Conservation (phyloP, 169 alveolate genomes). For the Plasmodium ovale region DNA sequence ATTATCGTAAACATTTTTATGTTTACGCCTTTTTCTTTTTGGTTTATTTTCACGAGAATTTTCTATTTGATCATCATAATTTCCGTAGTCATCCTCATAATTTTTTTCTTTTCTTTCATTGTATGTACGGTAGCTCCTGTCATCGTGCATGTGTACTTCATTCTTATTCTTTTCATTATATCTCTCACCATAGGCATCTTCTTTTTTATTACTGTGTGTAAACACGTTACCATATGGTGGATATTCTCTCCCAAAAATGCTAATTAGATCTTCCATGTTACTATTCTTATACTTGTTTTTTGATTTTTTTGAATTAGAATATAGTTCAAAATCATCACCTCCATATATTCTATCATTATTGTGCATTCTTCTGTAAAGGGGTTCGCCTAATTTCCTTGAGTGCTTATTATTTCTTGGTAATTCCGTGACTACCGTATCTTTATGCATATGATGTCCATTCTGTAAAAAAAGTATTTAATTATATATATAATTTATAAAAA, state of each 20-base stretch:
- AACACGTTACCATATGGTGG: background rate
- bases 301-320: background rate
- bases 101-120: background rate
- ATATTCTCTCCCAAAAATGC: background rate
- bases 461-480: background rate
- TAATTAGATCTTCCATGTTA: background rate
- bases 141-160: background rate
- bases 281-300: background rate
- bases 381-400: background rate
- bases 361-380: background rate
- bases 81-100: background rate
- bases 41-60: background rate
- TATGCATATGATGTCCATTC: background rate
- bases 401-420: background rate
- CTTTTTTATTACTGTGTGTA: too few species aligned
- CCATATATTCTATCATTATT: background rate
- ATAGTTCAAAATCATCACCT: too few species aligned
- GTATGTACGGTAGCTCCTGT: background rate
- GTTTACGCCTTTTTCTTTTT: too few species aligned
- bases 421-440: background rate
- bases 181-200: background rate
- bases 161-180: too few species aligned
- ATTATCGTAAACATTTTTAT: too few species aligned
- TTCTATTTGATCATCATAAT: background rate
- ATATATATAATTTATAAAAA: too few species aligned